phyloP scores from a whole-genome alignment of 2,329 filamentous ascomycete genomes.

The Fusarium fracticaudum region DNA sequence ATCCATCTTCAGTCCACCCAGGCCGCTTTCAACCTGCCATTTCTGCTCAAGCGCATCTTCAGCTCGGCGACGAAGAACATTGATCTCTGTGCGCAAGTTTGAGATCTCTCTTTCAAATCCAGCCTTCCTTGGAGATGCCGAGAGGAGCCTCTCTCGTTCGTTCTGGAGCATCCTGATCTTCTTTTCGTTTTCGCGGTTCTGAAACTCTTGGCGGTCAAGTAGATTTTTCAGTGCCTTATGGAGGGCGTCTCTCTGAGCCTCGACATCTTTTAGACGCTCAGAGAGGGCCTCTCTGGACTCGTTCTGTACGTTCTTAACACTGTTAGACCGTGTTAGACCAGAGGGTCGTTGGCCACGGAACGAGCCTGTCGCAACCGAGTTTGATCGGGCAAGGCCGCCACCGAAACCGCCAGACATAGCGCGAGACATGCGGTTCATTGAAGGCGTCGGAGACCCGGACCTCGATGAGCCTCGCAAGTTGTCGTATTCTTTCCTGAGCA shows the following conservation, averaged over 20 bases:
- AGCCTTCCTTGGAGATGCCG: constrained; percentile 74
- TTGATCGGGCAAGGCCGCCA: constrained; percentile 69
- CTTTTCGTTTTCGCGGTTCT: constrained; percentile 85
- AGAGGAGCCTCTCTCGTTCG: constrained; percentile 79
- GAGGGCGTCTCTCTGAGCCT: constrained; percentile 91
- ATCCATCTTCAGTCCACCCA: constrained; percentile 93
- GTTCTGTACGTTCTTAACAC: constrained; percentile 58
- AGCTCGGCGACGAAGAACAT: constrained; percentile 82
- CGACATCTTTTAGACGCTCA: constrained; percentile 89
- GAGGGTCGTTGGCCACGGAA: constrained; percentile 52
- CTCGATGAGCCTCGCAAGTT: constrained; percentile 57
- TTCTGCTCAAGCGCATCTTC: constrained; percentile 96
- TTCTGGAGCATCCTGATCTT: constrained; percentile 79
- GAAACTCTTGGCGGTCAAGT: constrained; percentile 84
- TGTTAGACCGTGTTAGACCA: constrained; percentile 68
- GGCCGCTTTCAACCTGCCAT: constrained; percentile 92
- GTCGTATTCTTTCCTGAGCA: constrained; percentile 74
- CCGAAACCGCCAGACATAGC: constrained; percentile 60
- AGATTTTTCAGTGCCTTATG: constrained; percentile 88
- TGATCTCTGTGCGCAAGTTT: constrained; percentile 84
- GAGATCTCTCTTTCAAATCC: constrained; percentile 88
- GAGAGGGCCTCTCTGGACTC: constrained; percentile 75
- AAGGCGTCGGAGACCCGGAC: constrained; percentile 35
- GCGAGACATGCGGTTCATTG: constrained; percentile 41
- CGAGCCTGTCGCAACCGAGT: constrained; percentile 70